Conservation (phyloP, 2,329 filamentous ascomycete species). For the Plenodomus lindquistii region DNA sequence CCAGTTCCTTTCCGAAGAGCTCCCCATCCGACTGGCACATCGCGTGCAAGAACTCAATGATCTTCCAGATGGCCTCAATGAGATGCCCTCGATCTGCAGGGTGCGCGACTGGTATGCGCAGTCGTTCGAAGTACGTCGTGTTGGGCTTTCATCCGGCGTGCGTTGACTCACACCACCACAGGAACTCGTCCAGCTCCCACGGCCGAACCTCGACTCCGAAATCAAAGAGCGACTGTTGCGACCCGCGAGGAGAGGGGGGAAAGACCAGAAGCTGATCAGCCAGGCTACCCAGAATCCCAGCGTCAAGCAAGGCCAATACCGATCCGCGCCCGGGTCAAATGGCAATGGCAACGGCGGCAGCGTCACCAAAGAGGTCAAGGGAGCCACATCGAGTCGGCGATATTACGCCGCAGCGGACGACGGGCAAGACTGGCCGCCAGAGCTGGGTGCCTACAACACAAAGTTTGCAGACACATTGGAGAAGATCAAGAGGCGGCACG, state of each 20-base stretch:
- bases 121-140: constrained; percentile 83
- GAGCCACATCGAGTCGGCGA: constrained; percentile 58
- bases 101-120: constrained; percentile 99
- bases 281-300: constrained; percentile 90
- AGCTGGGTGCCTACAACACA: constrained; percentile 91
- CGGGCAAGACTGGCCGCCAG: constrained; percentile 85
- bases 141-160: constrained; percentile 6
- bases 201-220: constrained; percentile 75
- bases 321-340: constrained; percentile 56
- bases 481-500: constrained; percentile 93
- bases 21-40: constrained; percentile 94
- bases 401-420: constrained; percentile 96
- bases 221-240: constrained; percentile 78
- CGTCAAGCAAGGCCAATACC: constrained; percentile 80
- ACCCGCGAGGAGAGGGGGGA: constrained; percentile 63
- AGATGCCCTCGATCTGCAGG: constrained; percentile 95
- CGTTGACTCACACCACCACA: constrained; percentile 49
- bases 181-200: constrained; percentile 89
- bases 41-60: constrained; percentile 92
- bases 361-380: constrained; percentile 53
- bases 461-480: constrained; percentile 87
- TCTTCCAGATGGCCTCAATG: constrained; percentile 91
- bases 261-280: constrained; percentile 69
- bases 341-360: constrained; percentile 52
- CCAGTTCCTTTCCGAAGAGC: constrained; percentile 96